phyloP scores from a whole-genome alignment of 345 rosid genomes.

The Noccaea bulbosa region DNA sequence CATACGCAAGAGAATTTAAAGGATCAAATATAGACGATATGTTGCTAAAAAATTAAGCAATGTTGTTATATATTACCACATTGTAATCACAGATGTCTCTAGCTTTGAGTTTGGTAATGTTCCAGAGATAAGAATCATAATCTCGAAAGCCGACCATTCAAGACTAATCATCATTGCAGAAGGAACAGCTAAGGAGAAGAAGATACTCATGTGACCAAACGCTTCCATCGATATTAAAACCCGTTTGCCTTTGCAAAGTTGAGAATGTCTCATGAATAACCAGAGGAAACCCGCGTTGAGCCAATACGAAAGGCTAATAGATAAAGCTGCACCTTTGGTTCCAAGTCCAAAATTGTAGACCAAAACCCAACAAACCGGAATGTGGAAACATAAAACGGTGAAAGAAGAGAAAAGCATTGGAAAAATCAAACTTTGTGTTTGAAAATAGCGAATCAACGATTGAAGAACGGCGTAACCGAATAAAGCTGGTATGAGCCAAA shows the following conservation, averaged over 20 bases:
- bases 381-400: slow-evolving; percentile 49
- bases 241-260: slow-evolving; percentile 12
- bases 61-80: slow-evolving; percentile 47
- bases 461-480: slow-evolving; percentile 53
- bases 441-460: slow-evolving; percentile 51
- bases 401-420: slow-evolving; percentile 51
- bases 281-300: slow-evolving; percentile 49
- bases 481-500: slow-evolving; percentile 54
- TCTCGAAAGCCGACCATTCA: slow-evolving; percentile 63
- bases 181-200: slow-evolving; percentile 45
- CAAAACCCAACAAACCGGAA: slow-evolving; percentile 53
- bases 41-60: not conserved
- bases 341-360: slow-evolving; percentile 46
- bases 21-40: too few relatives aligned
- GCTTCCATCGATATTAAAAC: slow-evolving; percentile 2
- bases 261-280: slow-evolving; percentile 44
- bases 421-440: slow-evolving; percentile 49
- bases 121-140: slow-evolving; percentile 54
- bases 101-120: slow-evolving; percentile 55
- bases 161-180: slow-evolving; percentile 63
- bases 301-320: slow-evolving; percentile 47
- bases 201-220: slow-evolving; percentile 43
- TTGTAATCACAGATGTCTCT: slow-evolving; percentile 63
- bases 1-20: not conserved
- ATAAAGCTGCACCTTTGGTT: slow-evolving; percentile 50